These are phyloP conservation scores for Nakazawaea ishiwadae DNA, from an alignment of 805 yeast species.

Conservation along the genomic window DNA sequence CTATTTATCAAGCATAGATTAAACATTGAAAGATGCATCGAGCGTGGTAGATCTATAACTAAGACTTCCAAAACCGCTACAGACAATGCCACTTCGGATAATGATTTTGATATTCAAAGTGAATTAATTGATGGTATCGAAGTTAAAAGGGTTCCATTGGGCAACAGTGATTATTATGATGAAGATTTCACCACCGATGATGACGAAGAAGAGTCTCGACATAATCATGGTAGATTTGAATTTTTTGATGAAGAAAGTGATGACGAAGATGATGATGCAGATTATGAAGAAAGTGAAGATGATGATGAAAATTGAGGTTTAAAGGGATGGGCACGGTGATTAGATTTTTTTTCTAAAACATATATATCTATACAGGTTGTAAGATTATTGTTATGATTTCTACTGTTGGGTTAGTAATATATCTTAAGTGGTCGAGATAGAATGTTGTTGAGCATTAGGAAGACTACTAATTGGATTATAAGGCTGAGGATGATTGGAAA, in stretches of 20 bases:
- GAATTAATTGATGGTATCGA: slow-evolving; percentile 3
- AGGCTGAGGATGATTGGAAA: no score
- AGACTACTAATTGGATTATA: no score
- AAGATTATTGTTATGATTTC: no score
- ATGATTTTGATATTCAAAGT: slow-evolving; percentile 6
- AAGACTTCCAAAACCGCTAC: background rate
- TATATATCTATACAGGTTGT: no score
- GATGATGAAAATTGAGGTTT: background rate
- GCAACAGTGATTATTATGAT: slow-evolving; percentile 3
- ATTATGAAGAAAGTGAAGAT: background rate
- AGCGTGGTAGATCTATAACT: slow-evolving; percentile 35
- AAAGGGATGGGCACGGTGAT: no score
- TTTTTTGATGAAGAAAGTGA: slow-evolving; percentile 2
- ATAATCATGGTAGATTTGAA: background rate
- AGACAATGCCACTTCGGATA: background rate
- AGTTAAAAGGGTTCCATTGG: slow-evolving; percentile 1
- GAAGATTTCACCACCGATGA: slow-evolving; percentile 11
- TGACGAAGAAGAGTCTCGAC: background rate
- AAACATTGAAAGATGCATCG: slow-evolving; percentile 61
- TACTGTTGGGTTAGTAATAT: no score
- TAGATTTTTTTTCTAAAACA: no score
- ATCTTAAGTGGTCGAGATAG: no score
- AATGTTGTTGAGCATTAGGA: no score
- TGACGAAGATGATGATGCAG: background rate
- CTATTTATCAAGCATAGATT: slow-evolving; percentile 61